These are phyloP conservation scores for Mycena chlorophos DNA, from an alignment of 768 basidiomycete species.

Conservation along the genomic window DNA sequence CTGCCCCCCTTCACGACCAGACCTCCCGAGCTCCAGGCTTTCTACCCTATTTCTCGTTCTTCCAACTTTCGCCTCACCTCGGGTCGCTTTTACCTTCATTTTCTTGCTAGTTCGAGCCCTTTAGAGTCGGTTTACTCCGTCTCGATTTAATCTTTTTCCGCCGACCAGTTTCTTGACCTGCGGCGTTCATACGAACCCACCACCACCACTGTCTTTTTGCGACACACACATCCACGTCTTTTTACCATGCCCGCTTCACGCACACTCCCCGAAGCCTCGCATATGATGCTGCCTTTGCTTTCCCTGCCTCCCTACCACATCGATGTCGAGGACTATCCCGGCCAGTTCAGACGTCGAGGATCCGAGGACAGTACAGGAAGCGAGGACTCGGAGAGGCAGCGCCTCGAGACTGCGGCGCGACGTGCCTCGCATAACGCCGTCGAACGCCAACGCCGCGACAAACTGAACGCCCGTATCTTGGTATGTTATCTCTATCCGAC, in stretches of 20 bases:
- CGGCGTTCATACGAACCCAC: background rate
- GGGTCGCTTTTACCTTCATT: background rate
- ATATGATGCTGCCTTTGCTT: constrained; percentile 2
- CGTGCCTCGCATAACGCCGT: constrained; percentile 79
- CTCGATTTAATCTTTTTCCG: constrained; percentile 3
- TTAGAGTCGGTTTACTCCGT: background rate
- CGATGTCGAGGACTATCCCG: constrained; percentile 5
- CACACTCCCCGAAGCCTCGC: constrained; percentile 4
- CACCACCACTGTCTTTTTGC: background rate
- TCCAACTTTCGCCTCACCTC: constrained; percentile 2
- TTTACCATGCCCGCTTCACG: background rate
- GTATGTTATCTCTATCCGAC: constrained; percentile 22
- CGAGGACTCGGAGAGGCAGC: constrained; percentile 7
- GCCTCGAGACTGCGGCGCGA: constrained; percentile 59
- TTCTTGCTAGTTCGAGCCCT: constrained; percentile 5
- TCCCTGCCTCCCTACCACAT: constrained; percentile 8
- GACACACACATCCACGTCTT: background rate
- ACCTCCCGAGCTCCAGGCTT: constrained; percentile 2
- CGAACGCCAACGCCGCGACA: constrained; percentile 72
- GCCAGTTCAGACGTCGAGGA: background rate
- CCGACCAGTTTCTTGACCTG: background rate
- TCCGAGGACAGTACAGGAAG: constrained; percentile 3
- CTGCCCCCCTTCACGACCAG: background rate
- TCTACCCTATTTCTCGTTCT: background rate
- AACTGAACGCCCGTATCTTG: constrained; percentile 69